Base-by-base conservation (phyloP, 192 early-diverging fungal species). In the Rhizoclosmatium globosum region DNA sequence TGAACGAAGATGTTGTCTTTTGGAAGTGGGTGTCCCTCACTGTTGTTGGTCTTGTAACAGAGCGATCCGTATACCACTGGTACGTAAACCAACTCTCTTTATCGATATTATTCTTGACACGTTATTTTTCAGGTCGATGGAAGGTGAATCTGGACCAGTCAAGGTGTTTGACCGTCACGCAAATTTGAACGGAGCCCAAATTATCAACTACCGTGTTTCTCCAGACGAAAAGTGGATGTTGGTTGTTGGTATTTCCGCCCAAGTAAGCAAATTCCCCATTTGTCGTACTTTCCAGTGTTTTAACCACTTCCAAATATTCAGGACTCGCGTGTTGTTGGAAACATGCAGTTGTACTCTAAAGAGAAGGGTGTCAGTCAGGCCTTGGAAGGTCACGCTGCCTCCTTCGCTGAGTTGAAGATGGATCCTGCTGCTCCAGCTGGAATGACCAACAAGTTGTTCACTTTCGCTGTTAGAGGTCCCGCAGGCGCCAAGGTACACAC, bases 261-360 rank as follows among this genome's bases (percentile, higher is more conserved):
- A 90, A 79, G 91, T 92, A 70, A 62, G 58, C n/a, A 13, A 6
- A 45, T 48, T 50, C 7, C 42, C 11, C 67, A 60, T 9, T 42
- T 71, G 31, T 11, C 21, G 0, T 53, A 78, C 9, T 77, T 47
- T 44, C 17, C 17, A 19, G 45, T 13, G 38, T 61, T 21, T 61
- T 61, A 41, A 4, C 17, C 42, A 21, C 47, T 56, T 46, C 19
- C 47, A 7, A 9, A 15, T 19, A 84, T 50, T 47, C 64, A 89
- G 87, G 89, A 94, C 67, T 92, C 92, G 11, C 95, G 96, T 67
- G 94, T 99, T 62, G 95, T 93, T 3, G 98, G 98, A 59, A 93
- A 91, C 62, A 98, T 99, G 96, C 98, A 99, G 84, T 87, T 99
- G 45, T 98, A 93, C 84, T 95, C 94, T 78, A 95, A 94, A 81